Percentiles rank a stretch among this genome's conserved stretches.
Evolutionary conservation across 331 rosid species (phyloP).

Genomic region (Spiraea crenata): DNA sequence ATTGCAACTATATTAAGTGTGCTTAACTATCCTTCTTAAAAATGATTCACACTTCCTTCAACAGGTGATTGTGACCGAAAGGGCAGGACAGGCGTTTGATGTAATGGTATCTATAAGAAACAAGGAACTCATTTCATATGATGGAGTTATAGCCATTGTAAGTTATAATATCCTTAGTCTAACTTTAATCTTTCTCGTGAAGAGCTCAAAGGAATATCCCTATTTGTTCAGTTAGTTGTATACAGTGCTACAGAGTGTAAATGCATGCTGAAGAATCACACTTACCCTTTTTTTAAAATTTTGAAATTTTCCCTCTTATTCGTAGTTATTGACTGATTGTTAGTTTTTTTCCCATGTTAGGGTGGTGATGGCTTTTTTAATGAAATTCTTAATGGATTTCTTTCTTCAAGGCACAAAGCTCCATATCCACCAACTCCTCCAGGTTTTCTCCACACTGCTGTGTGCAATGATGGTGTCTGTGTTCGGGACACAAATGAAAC

Average conservation of each 20-base stretch:
- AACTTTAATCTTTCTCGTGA: neutral
- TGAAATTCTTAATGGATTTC: conserved; percentile 96
- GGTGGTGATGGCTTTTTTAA: conserved; percentile 99
- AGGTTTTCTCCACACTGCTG: conserved; percentile 44
- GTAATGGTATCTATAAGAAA: conserved; percentile 61
- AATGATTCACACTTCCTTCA: conserved; percentile 13
- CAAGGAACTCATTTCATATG: conserved; percentile 71
- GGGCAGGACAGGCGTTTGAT: conserved; percentile 83
- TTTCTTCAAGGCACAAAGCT: conserved; percentile 76
- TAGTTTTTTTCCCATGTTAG: conserved; percentile 45
- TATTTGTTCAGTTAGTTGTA: neutral
- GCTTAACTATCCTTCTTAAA: conserved; percentile 16
- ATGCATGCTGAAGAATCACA: neutral
- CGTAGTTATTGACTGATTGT: conserved; percentile 28
- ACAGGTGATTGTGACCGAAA: conserved; percentile 87
- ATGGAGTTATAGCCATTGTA: conserved; percentile 88
- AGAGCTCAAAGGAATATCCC: neutral
- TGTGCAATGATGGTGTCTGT: conserved; percentile 36
- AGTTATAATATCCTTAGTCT: conserved; percentile 37
- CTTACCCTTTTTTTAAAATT: neutral
- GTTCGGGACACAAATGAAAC: conserved; percentile 40
- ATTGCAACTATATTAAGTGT: conserved; percentile 3
- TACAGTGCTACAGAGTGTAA: neutral
- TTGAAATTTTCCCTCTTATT: conserved; percentile 4
- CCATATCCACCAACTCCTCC: conserved; percentile 80